Percentiles rank a stretch among this genome's conserved stretches.
These are phyloP conservation scores for Ceratocystis smalleyi DNA, from an alignment of 2,329 filamentous ascomycete species.

Conservation along the genomic window DNA sequence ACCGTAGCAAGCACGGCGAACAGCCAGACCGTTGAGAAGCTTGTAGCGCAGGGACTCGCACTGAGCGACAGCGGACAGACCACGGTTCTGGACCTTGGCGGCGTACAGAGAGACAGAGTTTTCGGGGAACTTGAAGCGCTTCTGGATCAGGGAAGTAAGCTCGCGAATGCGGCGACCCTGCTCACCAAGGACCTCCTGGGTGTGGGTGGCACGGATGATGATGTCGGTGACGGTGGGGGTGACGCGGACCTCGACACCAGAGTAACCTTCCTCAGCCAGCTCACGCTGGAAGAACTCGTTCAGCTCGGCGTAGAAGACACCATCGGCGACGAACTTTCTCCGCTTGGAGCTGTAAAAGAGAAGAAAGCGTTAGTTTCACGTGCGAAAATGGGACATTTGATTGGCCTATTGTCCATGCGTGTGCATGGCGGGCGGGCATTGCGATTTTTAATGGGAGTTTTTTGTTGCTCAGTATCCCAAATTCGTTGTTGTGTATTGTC, in stretches of 20 bases:
- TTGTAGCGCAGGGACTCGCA: slow-evolving; percentile 99
- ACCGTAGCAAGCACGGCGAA: slow-evolving; percentile 98
- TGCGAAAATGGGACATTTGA: neutral
- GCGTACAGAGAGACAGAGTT: slow-evolving; percentile 99
- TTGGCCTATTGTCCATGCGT: neutral
- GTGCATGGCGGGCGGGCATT: neutral
- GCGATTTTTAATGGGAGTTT: neutral
- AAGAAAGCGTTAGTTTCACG: slow-evolving; percentile 15
- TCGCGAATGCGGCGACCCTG: slow-evolving; percentile 99
- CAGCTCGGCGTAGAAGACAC: slow-evolving; percentile 99
- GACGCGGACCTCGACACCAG: slow-evolving; percentile 98
- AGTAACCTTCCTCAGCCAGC: slow-evolving; percentile 99
- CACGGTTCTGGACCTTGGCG: slow-evolving; percentile 99
- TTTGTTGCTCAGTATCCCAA: neutral
- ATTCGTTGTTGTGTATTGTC: neutral
- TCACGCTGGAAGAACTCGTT: slow-evolving; percentile 99
- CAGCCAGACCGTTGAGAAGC: slow-evolving; percentile 97
- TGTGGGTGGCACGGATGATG: slow-evolving; percentile 99
- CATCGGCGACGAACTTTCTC: slow-evolving; percentile 92
- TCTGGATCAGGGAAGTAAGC: slow-evolving; percentile 99
- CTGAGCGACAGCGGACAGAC: slow-evolving; percentile 98
- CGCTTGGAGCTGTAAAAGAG: slow-evolving; percentile 55
- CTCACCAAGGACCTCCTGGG: slow-evolving; percentile 99
- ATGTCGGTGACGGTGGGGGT: slow-evolving; percentile 99
- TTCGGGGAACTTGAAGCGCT: slow-evolving; percentile 99